These are phyloP conservation scores for Cicer pinnatifidum DNA, from an alignment of 306 rosid genomes.

Conservation along the genomic window DNA sequence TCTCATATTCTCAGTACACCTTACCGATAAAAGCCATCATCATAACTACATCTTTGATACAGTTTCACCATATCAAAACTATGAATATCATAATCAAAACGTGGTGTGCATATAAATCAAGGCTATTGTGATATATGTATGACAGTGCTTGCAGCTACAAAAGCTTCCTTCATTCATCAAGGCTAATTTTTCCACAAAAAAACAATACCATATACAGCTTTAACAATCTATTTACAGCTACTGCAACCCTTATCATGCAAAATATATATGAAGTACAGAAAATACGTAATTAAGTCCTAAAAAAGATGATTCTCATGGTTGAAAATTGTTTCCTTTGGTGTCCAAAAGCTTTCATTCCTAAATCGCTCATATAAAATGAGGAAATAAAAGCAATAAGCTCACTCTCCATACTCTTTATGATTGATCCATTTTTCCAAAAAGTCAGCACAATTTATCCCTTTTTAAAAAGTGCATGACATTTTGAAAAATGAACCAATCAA, in stretches of 20 bases:
- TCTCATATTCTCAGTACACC: no score
- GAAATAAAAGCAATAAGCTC: not conserved
- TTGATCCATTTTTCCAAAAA: not conserved
- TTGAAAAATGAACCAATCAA: not conserved
- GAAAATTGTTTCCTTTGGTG: not conserved
- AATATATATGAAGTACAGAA: not conserved
- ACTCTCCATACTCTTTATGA: not conserved
- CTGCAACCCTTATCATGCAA: not conserved
- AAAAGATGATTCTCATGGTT: not conserved
- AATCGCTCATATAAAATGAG: not conserved
- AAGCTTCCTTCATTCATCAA: not conserved
- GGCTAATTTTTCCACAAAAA: not conserved
- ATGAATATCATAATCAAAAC: no score
- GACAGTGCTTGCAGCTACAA: not conserved
- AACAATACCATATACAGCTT: not conserved
- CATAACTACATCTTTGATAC: no score
- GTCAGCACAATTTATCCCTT: not conserved
- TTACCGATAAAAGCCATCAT: no score
- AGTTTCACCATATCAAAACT: no score
- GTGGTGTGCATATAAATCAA: not conserved
- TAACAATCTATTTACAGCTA: slow-evolving; percentile 11
- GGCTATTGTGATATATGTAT: not conserved
- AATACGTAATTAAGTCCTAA: not conserved
- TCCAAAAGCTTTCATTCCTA: not conserved
- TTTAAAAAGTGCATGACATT: not conserved